Evolutionary conservation across 225 moss, liverwort and hornwort species (phyloP).

Genomic region (Asterella californica): DNA sequence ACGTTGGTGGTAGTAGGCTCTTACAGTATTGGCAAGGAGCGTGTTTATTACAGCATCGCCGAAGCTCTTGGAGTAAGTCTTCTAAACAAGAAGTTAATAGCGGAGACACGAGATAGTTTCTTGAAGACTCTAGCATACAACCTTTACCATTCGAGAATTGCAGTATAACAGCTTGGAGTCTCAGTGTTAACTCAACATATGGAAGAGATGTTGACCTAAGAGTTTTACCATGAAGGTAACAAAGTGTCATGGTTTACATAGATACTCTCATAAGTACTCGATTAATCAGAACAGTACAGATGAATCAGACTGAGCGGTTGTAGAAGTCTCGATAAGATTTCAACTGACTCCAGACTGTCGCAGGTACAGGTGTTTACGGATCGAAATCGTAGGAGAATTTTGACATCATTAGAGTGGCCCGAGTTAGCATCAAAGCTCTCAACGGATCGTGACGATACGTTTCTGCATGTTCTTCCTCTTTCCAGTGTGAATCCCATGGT

Average conservation of each 20-base stretch:
- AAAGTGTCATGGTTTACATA: no score
- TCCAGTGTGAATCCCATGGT: slow-evolving; percentile 69
- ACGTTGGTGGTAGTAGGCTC: slow-evolving; percentile 91
- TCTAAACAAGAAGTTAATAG: background rate
- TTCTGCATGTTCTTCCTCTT: slow-evolving; percentile 77
- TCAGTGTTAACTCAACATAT: no score
- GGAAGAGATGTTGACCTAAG: no score
- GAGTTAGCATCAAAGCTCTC: slow-evolving; percentile 59
- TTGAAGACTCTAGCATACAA: background rate
- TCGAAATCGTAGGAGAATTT: slow-evolving; percentile 58
- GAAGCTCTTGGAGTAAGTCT: slow-evolving; percentile 60
- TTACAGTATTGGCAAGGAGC: slow-evolving; percentile 95
- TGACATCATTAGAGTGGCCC: slow-evolving; percentile 86
- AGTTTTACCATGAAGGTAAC: no score
- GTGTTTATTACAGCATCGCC: slow-evolving; percentile 84
- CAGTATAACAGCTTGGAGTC: background rate
- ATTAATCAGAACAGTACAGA: background rate
- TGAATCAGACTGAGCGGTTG: background rate
- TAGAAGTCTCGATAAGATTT: background rate
- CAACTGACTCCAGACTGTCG: background rate
- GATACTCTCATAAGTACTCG: background rate
- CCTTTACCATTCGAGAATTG: background rate
- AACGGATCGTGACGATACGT: slow-evolving; percentile 57
- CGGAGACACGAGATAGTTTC: background rate
- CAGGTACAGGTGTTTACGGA: slow-evolving; percentile 69